Evolutionary conservation across 768 basidiomycete genomes (phyloP), one percentile per base, ranked within the genome.

Genomic region (Gelatoporia subvermispora): DNA sequence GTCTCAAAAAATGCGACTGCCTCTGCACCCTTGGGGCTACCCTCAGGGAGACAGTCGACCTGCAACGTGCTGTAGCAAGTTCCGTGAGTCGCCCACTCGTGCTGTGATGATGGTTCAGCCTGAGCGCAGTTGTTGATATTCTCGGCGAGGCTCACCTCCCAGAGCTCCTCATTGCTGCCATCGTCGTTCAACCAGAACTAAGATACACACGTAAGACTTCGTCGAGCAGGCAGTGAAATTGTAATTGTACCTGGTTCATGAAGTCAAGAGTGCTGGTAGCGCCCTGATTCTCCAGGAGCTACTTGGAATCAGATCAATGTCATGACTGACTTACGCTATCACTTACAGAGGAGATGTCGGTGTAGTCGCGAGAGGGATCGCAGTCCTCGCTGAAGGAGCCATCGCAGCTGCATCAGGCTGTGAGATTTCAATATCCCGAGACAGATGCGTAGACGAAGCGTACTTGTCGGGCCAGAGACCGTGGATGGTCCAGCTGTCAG

Each of bases 381-480:
- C 66, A 67, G 48, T 64, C 55, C 66, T 62, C 59, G 3, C 25
- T 15, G 54, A 57, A 69, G 3, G 62, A 65, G 17, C 72, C 67
- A 60, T 85, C 79, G 54, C 84, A 86, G 54, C 83, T 85, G 54
- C 15, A 45, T 47, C 42, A 20, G 11, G 17, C 7, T 24, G 39
- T 50, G 5, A 50, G 37, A 31, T n/a, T n/a, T n/a, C n/a, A n/a
- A n/a, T n/a, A n/a, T n/a, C n/a, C n/a, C n/a, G n/a, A n/a, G n/a
- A n/a, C n/a, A n/a, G n/a, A n/a, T 17, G 9, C 18, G 17, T 11
- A 2, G 8, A 49, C 34, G 4, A 4, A 40, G 65, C 74, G 43
- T 53, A 81, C 79, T 78, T 65, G 56, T 83, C 84, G 3, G 81
- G 80, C 84, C 84, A 86, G 36, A 84, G 68, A 81, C 85, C 84